Base-by-base conservation (phyloP, 768 basidiomycete genomes). In the Termitomyces sp. region DNA sequence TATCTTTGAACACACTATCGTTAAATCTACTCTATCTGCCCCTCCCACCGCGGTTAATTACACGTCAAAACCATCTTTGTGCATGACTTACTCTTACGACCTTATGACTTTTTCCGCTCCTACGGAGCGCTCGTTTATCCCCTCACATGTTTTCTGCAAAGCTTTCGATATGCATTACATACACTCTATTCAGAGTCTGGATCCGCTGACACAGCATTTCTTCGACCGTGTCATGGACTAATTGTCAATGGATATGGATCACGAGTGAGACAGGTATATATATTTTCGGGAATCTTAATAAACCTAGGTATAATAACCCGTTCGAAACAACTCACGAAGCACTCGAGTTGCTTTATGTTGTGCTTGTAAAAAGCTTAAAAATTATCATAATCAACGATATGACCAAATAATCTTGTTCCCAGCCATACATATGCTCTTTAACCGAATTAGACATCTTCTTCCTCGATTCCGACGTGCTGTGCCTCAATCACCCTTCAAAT, bases 1-100 rank as follows among this genome's bases (percentile, higher is more conserved):
- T 19, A 39, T 35, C 19, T 48, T 16, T 7, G 3, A 39, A 50
- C 28, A 44, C 25, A 30, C 54, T 54, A 59, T 56, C 58, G 28
- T 56, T 61, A 52, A 54, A 52, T 14, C 23, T 42, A 44, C 42
- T 49, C 42, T 58, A 61, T 52, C 52, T 27, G 27, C 40, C n/a
- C 39, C 39, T 11, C 49, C 44, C 40, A 6, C 30, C 19, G 25
- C 52, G 49, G 17, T 25, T 61, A 61, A 59, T 58, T 51, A 42
- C 49, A 44, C 27, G 35, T 39, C 16, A 23, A 32, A 34, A 30
- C 37, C 48, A 54, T 35, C 25, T 28, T n/a, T 21, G 9, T 40
- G 35, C 43, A 25, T 43, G 35, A 43, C 25, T 54, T 52, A 34
- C 12, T 34, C 2, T 34, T 34, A 62, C 32, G 58, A 61, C 30